Evolutionary conservation across 129 eudicot species (phyloP).

Genomic region (Ambrosia trifida): DNA sequence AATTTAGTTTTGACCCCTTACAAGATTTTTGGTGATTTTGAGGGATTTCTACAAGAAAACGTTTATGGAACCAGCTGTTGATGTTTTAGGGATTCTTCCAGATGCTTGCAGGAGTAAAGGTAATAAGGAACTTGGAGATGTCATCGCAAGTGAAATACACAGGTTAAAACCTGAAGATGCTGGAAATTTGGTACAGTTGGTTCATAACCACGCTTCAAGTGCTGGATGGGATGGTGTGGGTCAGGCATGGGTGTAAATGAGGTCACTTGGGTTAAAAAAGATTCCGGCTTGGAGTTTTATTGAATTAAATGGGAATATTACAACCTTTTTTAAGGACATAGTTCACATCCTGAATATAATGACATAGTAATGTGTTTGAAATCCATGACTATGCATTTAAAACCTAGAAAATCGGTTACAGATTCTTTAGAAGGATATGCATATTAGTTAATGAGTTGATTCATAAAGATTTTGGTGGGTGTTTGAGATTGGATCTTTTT

Average conservation of each 20-base stretch:
- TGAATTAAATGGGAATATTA: slow-evolving; percentile 62
- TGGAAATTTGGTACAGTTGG: slow-evolving; percentile 74
- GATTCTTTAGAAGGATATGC: slow-evolving; percentile 30
- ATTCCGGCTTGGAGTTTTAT: slow-evolving; percentile 92
- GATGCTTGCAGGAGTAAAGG: slow-evolving; percentile 70
- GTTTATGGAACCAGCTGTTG: slow-evolving; percentile 57
- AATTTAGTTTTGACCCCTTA: too few relatives aligned
- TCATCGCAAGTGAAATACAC: slow-evolving; percentile 52
- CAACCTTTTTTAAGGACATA: slow-evolving; percentile 64
- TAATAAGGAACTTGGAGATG: slow-evolving; percentile 48
- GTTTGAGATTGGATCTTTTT: too few relatives aligned
- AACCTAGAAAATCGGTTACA: slow-evolving; percentile 11
- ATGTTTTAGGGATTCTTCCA: slow-evolving; percentile 84
- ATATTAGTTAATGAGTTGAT: too few relatives aligned
- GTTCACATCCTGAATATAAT: slow-evolving; percentile 59
- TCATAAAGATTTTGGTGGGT: too few relatives aligned
- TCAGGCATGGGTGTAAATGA: slow-evolving; percentile 83
- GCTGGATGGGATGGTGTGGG: too few relatives aligned
- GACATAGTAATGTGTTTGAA: slow-evolving; percentile 52
- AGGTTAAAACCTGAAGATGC: slow-evolving; percentile 55
- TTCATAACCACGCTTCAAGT: too few relatives aligned
- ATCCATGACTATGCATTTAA: slow-evolving; percentile 32
- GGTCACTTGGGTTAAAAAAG: slow-evolving; percentile 74
- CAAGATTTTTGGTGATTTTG: too few relatives aligned
- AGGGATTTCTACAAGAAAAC: slow-evolving; percentile 49